These are phyloP conservation scores for Agapanthus africanus DNA, from an alignment of 106 monocot genomes.

Conservation along the genomic window DNA sequence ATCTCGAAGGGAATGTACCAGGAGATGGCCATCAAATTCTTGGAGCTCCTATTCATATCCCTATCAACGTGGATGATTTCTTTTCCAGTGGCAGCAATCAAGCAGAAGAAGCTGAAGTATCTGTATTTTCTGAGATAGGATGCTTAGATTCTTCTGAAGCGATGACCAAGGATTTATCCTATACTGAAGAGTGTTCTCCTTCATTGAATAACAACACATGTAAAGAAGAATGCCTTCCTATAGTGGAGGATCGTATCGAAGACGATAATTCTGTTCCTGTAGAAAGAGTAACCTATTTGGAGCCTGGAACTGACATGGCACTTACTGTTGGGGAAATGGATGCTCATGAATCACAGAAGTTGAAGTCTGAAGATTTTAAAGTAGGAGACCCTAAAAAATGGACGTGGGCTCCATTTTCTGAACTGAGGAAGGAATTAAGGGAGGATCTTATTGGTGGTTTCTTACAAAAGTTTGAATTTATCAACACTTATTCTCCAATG, in stretches of 20 bases:
- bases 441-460: conserved; percentile 49
- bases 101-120: conserved; percentile 8
- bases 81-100: conserved; percentile 14
- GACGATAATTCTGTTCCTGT: conserved; percentile 13
- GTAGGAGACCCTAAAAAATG: conserved; percentile 31
- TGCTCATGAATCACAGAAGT: conserved; percentile 1
- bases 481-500: conserved; percentile 41
- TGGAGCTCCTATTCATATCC: conserved; percentile 3
- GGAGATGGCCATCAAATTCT: conserved; percentile 6
- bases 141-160: not conserved
- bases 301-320: conserved; percentile 4
- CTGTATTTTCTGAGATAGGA: conserved; percentile 4
- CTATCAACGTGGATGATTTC: conserved; percentile 16
- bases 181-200: not conserved
- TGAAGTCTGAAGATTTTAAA: conserved; percentile 9
- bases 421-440: conserved; percentile 37
- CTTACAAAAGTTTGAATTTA: conserved; percentile 46
- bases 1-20: not conserved
- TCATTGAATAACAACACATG: not conserved
- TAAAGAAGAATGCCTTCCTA: conserved; percentile 15
- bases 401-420: conserved; percentile 69
- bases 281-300: conserved; percentile 4
- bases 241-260: conserved; percentile 13
- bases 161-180: not conserved
- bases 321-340: conserved; percentile 1